Percentiles rank a stretch among this genome's conserved stretches.
Conservation (phyloP, 176 grass and related monocot genomes). For the Carex parvula region DNA sequence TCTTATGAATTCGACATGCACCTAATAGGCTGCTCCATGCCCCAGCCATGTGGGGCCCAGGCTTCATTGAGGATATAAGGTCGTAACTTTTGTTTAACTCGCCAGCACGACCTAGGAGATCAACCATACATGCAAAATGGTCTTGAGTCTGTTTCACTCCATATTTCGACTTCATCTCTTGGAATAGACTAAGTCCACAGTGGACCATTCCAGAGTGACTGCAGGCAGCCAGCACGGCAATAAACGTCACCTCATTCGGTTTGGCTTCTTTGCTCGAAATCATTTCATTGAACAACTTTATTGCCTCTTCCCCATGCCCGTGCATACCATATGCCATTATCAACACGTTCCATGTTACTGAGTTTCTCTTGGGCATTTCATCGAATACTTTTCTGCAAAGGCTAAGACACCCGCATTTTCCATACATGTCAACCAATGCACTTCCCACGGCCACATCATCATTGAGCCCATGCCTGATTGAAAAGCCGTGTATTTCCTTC, state of each 20-base stretch:
- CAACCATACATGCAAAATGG: slow-evolving; percentile 69
- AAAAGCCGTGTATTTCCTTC: slow-evolving; percentile 80
- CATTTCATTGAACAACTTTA: slow-evolving; percentile 67
- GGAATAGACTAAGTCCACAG: slow-evolving; percentile 60
- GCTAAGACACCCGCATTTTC: slow-evolving; percentile 65
- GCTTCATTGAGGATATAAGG: slow-evolving; percentile 52
- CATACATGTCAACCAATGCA: slow-evolving; percentile 90
- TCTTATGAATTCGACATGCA: slow-evolving; percentile 64
- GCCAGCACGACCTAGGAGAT: slow-evolving; percentile 70
- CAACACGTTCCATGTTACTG: slow-evolving; percentile 98
- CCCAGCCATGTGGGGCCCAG: slow-evolving; percentile 41
- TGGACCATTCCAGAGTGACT: slow-evolving; percentile 83
- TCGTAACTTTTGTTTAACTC: slow-evolving; percentile 55
- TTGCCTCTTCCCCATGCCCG: slow-evolving; percentile 57
- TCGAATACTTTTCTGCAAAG: slow-evolving; percentile 53
- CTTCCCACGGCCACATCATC: slow-evolving; percentile 73
- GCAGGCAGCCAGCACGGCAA: slow-evolving; percentile 73
- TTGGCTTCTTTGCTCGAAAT: slow-evolving; percentile 46
- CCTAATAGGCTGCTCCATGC: slow-evolving; percentile 80
- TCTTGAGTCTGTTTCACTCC: slow-evolving; percentile 54
- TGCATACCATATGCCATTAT: slow-evolving; percentile 97
- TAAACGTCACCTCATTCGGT: slow-evolving; percentile 75
- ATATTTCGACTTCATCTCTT: slow-evolving; percentile 46
- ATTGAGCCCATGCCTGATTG: slow-evolving; percentile 47
- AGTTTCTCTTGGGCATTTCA: slow-evolving; percentile 54